Conservation (phyloP, 1,284 basidiomycete genomes). For the Mycena citricolor region DNA sequence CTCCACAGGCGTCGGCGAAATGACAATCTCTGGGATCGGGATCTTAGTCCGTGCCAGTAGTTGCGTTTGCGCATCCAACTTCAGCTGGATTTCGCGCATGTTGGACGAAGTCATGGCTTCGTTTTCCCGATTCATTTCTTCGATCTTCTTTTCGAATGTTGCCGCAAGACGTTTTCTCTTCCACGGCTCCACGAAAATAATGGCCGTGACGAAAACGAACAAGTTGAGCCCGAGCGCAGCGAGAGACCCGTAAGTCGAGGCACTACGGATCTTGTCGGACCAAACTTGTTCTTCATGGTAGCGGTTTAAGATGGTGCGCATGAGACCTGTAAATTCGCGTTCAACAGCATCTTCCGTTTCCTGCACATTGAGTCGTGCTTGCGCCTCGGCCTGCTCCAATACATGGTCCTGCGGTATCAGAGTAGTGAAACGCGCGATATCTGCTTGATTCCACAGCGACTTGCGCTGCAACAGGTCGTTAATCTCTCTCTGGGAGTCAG, state of each 20-base stretch:
- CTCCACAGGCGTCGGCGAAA: background rate
- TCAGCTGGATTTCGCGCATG: constrained; percentile 47
- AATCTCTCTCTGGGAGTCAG: constrained; percentile 82
- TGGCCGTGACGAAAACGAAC: constrained; percentile 84
- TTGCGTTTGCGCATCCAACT: constrained; percentile 52
- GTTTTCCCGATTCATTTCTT: constrained; percentile 67
- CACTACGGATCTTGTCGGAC: constrained; percentile 95
- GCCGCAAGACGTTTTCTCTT: constrained; percentile 81
- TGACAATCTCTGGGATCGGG: constrained; percentile 2
- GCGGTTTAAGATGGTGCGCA: constrained; percentile 81
- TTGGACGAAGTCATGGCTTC: constrained; percentile 45
- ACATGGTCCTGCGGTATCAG: constrained; percentile 87
- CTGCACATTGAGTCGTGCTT: constrained; percentile 64
- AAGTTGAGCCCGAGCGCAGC: constrained; percentile 84
- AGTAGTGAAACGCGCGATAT: constrained; percentile 81
- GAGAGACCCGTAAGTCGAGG: constrained; percentile 87
- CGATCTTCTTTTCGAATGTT: constrained; percentile 84
- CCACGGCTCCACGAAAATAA: constrained; percentile 91
- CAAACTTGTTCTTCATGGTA: constrained; percentile 98
- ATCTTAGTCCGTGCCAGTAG: too few species aligned
- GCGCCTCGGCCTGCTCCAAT: constrained; percentile 74
- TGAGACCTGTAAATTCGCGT: constrained; percentile 79
- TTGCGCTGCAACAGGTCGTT: constrained; percentile 92
- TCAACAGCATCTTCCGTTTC: constrained; percentile 79
- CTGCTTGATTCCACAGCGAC: constrained; percentile 79